A percentile compares a stretch with the other conserved stretches of the same genome.
Evolutionary conservation across 805 yeast species (phyloP).

Genomic region (Candida endomychidarum): DNA sequence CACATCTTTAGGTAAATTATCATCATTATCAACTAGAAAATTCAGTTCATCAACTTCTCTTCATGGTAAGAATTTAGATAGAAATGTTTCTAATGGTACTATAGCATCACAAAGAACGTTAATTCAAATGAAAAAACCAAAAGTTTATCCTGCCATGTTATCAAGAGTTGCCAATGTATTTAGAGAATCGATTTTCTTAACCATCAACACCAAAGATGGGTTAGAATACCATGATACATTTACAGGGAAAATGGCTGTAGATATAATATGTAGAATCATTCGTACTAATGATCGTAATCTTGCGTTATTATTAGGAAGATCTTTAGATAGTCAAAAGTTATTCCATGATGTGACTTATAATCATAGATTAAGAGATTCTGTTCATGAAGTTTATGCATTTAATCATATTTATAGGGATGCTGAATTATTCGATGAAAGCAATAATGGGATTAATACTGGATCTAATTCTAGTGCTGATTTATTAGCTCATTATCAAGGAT

Average conservation of each 20-base stretch:
- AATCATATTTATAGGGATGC: conserved; percentile 52
- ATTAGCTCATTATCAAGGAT: conserved; percentile 15
- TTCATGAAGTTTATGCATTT: conserved; percentile 84
- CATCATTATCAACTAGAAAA: conserved; percentile 43
- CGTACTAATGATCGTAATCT: conserved; percentile 88
- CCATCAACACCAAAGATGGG: conserved; percentile 86
- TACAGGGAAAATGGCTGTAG: conserved; percentile 93
- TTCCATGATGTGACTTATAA: conserved; percentile 96
- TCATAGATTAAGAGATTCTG: conserved; percentile 86
- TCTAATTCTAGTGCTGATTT: conserved; percentile 12
- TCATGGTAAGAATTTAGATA: conserved; percentile 25
- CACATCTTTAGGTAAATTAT: conserved; percentile 40
- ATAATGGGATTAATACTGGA: conserved; percentile 1
- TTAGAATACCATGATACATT: conserved; percentile 89
- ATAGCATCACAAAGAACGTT: conserved; percentile 43
- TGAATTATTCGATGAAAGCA: conserved; percentile 39
- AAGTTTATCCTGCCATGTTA: conserved; percentile 85
- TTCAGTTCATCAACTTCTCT: conserved; percentile 35
- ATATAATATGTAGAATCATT: conserved; percentile 79
- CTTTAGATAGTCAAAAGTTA: conserved; percentile 89
- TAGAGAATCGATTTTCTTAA: conserved; percentile 64
- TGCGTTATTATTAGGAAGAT: conserved; percentile 84
- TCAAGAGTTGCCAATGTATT: conserved; percentile 82
- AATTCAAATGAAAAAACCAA: conserved; percentile 49
- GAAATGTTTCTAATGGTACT: conserved; percentile 29